Evolutionary conservation across 2,329 filamentous ascomycete genomes (phyloP).

Genomic region (Dactylella cylindrospora): DNA sequence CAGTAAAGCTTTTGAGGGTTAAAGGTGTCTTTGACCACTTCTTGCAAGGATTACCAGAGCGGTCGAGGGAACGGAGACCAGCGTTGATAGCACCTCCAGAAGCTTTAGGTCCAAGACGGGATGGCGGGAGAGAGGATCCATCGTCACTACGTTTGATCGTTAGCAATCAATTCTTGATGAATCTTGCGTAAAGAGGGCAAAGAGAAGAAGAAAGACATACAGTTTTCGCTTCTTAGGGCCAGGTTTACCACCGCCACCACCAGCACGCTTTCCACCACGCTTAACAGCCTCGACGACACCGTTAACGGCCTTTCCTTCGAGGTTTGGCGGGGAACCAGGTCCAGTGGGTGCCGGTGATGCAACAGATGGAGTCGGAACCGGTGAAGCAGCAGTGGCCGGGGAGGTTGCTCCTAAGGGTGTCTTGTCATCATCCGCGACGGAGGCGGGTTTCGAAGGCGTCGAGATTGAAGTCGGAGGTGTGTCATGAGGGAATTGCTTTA

Average conservation of each 20-base stretch:
- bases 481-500: constrained; percentile 55
- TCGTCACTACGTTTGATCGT: constrained; percentile 53
- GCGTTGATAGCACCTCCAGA: constrained; percentile 98
- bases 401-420: constrained; percentile 53
- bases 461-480: constrained; percentile 53
- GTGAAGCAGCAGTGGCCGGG: constrained; percentile 51
- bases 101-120: constrained; percentile 92
- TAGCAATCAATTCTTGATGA: constrained; percentile 14
- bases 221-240: constrained; percentile 91
- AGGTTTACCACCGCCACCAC: constrained; percentile 68
- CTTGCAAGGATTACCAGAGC: constrained; percentile 85
- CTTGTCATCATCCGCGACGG: constrained; percentile 53
- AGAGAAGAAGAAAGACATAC: constrained; percentile 63
- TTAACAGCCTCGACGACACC: constrained; percentile 64
- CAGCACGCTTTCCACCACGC: constrained; percentile 61
- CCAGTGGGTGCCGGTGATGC: constrained; percentile 37
- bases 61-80: constrained; percentile 87
- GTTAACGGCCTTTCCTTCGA: constrained; percentile 56
- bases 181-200: constrained; percentile 48
- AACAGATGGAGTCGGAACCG: constrained; percentile 49
- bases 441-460: constrained; percentile 55
- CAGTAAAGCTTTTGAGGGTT: constrained; percentile 37
- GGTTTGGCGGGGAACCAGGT: constrained; percentile 29
- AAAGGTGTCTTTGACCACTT: constrained; percentile 36
- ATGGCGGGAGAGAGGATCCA: constrained; percentile 55